Evolutionary conservation across 768 basidiomycete species (phyloP).

Genomic region (Lyophyllum decastes): DNA sequence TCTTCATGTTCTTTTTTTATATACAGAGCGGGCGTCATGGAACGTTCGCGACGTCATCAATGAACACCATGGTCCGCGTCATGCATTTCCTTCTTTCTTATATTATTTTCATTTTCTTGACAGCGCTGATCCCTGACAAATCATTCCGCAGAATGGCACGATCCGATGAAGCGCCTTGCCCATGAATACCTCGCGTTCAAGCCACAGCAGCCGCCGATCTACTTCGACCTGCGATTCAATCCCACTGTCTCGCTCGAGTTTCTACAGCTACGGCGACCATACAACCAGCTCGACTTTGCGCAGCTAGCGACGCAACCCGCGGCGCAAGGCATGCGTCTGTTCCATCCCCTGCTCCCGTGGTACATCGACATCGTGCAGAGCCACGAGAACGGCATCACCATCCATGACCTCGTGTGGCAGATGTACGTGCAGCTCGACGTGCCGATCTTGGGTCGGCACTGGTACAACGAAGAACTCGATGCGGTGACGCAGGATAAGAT

Average conservation of each 20-base stretch:
- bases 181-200: conserved; percentile 31
- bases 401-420: conserved; percentile 54
- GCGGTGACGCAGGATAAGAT: conserved; percentile 46
- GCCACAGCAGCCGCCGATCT: conserved; percentile 35
- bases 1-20: not conserved
- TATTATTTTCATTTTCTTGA: not conserved
- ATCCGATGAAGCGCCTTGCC: conserved; percentile 29
- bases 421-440: conserved; percentile 43
- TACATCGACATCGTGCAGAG: conserved; percentile 56
- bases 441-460: conserved; percentile 53
- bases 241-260: conserved; percentile 39
- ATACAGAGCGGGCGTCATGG: not conserved
- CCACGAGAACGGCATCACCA: conserved; percentile 55
- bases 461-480: conserved; percentile 57
- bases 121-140: conserved; percentile 20
- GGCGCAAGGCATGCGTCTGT: conserved; percentile 51
- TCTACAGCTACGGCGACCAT: conserved; percentile 41
- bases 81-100: not conserved
- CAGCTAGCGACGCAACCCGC: conserved; percentile 57
- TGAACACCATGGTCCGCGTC: not conserved
- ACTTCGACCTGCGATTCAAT: conserved; percentile 51
- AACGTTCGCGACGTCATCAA: not conserved
- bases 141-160: conserved; percentile 19
- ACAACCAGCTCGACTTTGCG: conserved; percentile 50
- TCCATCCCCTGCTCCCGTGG: conserved; percentile 63